Evolutionary conservation across 768 basidiomycete genomes (phyloP), one percentile per base, ranked within the genome.

Genomic region (Tulasnella sp.): DNA sequence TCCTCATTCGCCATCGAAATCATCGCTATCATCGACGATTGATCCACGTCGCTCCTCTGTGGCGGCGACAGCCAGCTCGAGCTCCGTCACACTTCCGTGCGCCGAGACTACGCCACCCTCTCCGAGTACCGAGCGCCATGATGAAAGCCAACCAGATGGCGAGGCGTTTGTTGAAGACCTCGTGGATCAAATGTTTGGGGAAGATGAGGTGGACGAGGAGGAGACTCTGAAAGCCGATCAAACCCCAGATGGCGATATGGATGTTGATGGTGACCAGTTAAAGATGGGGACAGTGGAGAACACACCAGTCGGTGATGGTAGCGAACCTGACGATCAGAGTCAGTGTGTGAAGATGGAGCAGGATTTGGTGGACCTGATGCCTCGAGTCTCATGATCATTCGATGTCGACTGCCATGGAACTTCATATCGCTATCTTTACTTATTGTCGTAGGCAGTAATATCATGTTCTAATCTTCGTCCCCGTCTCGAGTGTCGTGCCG

Each of bases 121-220:
- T 11, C 19, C 47, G n/a, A 44, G 17, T 19, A 43, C 44, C 23
- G 51, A 27, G 24, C 51, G 32, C 17, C 5, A 24, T 38, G n/a
- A 24, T 55, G 32, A 34, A 23, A n/a, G 50, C 9, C 47, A 23
- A 19, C 23, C 34, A 45, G 17, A 47, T 10, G n/a, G 23, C 10
- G 50, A 54, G 24, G 50, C 21, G 2, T n/a, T 43, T 11, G 32
- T 51, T 43, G 34, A 54, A 23, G 51, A 60, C 41, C 4, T 60
- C 4, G 38, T 60, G 43, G 41, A 43, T 42, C 29, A 60, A 24
- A 60, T 60, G 30, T 53, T 60, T 44, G 60, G 54, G 8, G 44
- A 56, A 17, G 51, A 51, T 23, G 19, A 23, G 29, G 54, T 32
- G 21, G 60, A 61, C 32, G 60, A 61, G 54, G 55, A 56, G 23